Conservation (phyloP, 2,329 filamentous ascomycete genomes). For the Penicillium sp. region DNA sequence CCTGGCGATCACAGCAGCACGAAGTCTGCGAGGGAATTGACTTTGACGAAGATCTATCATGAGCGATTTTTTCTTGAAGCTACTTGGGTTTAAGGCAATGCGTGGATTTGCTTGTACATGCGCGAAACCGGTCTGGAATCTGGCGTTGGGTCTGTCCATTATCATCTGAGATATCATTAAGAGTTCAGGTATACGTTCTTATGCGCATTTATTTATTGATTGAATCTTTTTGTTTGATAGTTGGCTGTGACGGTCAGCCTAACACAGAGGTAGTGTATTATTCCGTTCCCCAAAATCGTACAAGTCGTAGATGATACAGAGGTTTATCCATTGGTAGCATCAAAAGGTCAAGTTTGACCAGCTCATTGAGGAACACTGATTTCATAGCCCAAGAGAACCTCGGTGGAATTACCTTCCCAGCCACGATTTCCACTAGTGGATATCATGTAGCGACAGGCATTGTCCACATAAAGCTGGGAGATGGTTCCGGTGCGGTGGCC, state of each 20-base stretch:
- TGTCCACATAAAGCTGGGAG: conserved; percentile 82
- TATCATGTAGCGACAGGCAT: conserved; percentile 86
- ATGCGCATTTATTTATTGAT: neutral
- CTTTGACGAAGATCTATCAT: conserved; percentile 33
- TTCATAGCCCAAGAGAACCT: conserved; percentile 93
- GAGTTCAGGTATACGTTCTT: neutral
- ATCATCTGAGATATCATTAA: neutral
- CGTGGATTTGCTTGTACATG: conserved; percentile 9
- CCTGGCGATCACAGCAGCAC: conserved; percentile 42
- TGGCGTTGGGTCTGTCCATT: conserved; percentile 17
- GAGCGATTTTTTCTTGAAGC: conserved; percentile 25
- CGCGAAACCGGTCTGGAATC: conserved; percentile 1
- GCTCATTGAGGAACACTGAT: conserved; percentile 59
- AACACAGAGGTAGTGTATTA: neutral
- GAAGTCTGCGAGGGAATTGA: conserved; percentile 45
- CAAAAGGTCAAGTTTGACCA: neutral
- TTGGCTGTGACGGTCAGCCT: neutral
- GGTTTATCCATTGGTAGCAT: neutral
- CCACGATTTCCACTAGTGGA: conserved; percentile 89
- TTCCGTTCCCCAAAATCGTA: conserved; percentile 6
- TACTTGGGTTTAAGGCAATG: neutral
- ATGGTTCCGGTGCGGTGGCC: conserved; percentile 89
- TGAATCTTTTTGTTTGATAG: neutral
- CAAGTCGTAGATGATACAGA: conserved; percentile 12
- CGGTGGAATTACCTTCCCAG: conserved; percentile 89